phyloP scores from a whole-genome alignment of 768 basidiomycete species.

The Leccinum fibrillosum region DNA sequence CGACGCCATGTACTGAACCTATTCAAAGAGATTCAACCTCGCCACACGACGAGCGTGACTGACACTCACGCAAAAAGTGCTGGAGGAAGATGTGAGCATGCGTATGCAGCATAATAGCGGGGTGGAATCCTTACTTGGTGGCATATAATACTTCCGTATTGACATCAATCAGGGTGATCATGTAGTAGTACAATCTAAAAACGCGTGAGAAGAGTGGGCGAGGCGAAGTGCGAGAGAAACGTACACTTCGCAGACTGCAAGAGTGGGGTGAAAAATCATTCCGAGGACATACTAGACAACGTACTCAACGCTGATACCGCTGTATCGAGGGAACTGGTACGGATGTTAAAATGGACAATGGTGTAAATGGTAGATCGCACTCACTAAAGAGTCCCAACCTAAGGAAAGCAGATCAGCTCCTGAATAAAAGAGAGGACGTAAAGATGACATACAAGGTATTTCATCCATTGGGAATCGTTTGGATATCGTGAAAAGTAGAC shows the following conservation, averaged over 20 bases:
- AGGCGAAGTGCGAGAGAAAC: not conserved
- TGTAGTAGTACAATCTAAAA: slow-evolving; percentile 28
- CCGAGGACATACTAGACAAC: not conserved
- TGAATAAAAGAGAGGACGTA: not conserved
- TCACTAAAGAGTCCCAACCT: slow-evolving; percentile 25
- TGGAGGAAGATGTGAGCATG: slow-evolving; percentile 8
- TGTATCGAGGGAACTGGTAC: slow-evolving; percentile 23
- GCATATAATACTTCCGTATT: slow-evolving; percentile 24
- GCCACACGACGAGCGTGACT: not conserved
- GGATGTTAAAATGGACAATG: not conserved
- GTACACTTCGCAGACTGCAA: slow-evolving; percentile 28
- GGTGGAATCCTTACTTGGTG: slow-evolving; percentile 18
- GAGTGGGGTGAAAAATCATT: not conserved
- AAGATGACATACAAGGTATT: slow-evolving; percentile 16
- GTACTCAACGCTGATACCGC: slow-evolving; percentile 23
- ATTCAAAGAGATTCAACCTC: not conserved
- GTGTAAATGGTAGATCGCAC: not conserved
- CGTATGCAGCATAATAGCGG: no score
- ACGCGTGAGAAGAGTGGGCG: slow-evolving; percentile 5
- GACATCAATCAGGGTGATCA: slow-evolving; percentile 25
- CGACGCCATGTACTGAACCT: slow-evolving; percentile 27
- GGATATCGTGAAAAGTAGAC: slow-evolving; percentile 30
- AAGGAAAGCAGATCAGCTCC: not conserved
- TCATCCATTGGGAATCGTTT: slow-evolving; percentile 15
- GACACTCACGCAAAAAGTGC: slow-evolving; percentile 31